Evolutionary conservation across 768 basidiomycete genomes (phyloP).

Genomic region (Steccherinum ochraceum): DNA sequence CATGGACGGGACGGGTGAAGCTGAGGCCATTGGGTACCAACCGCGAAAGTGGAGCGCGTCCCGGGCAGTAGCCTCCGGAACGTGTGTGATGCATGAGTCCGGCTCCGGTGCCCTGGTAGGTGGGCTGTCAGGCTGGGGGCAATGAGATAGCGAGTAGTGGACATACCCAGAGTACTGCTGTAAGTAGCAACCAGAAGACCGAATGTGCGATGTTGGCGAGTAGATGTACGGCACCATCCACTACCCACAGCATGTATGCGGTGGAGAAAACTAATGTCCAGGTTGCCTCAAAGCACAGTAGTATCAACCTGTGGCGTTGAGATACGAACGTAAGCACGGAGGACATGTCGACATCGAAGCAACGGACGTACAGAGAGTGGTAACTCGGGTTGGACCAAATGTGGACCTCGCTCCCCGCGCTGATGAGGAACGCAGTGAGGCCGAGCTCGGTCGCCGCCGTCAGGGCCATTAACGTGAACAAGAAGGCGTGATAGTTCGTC

Average conservation of each 20-base stretch:
- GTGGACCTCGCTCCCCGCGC: conserved; percentile 53
- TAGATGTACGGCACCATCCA: conserved; percentile 58
- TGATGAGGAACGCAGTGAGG: conserved; percentile 68
- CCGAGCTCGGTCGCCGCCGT: conserved; percentile 68
- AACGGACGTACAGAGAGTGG: conserved; percentile 50
- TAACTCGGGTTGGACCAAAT: conserved; percentile 60
- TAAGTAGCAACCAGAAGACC: conserved; percentile 63
- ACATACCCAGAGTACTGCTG: conserved; percentile 62
- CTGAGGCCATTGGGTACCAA: conserved; percentile 21
- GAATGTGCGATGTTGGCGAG: conserved; percentile 77
- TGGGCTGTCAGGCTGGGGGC: conserved; percentile 6
- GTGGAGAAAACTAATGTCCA: conserved; percentile 74
- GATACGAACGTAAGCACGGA: conserved; percentile 19
- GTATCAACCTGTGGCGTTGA: conserved; percentile 44
- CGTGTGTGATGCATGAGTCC: conserved; percentile 65
- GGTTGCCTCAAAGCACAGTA: conserved; percentile 22
- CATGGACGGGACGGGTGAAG: not conserved
- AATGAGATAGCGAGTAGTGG: not conserved
- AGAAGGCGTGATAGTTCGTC: conserved; percentile 23
- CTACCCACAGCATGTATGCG: conserved; percentile 66
- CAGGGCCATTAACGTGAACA: conserved; percentile 52
- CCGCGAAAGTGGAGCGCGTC: conserved; percentile 46
- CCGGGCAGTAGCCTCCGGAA: conserved; percentile 51
- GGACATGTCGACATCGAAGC: conserved; percentile 2
- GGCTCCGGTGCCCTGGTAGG: conserved; percentile 53